Base-by-base conservation (phyloP, 768 basidiomycete species). In the Dictyophora rubrovolvata region DNA sequence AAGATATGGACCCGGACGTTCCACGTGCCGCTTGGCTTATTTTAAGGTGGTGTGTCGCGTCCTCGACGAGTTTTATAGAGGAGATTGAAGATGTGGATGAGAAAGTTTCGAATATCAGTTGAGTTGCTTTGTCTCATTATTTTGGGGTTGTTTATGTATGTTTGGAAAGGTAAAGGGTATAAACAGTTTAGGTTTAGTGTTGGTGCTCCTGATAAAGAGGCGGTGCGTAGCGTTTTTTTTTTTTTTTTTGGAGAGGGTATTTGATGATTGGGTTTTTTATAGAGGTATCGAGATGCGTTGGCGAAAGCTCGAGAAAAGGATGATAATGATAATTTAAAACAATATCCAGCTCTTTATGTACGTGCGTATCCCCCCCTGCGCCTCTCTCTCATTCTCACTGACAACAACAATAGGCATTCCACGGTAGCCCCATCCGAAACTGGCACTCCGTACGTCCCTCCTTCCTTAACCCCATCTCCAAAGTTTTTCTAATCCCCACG, bases 161-260 rank as follows among this genome's bases (percentile, higher is more conserved):
- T 28, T 28, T 28, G 28, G 28, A 9, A 52, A 82, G 83, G 76
- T 58, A 53, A 72, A 0, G 65, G 59, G 0, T 86, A 80, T 77
- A 71, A 77, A 23, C 87, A 89, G 62, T 88, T 86, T 67, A 74
- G 82, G 21, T 80, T 89, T 68, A 81, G 81, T 56, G 85, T 86
- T 11, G 87, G 86, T 5, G 78, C 83, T 1, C 86, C 87, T 3
- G 82, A 84, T 62, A 84, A 84, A 9, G 87, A 87, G 68, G 83
- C 83, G 36, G 55, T 56, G 17, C 23, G 54, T 14, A 17, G 9
- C 7, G 34, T 20, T 36, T 8, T 28, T 28, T 28, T 28, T 28
- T 28, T 28, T 10, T 5, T 5, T 34, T 6, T 48, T 6, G 4
- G n/a, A 8, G 33, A 9, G 2, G 35, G 6, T 55, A n/a, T 6